Percentiles rank a stretch among this genome's conserved stretches.
phyloP scores from a whole-genome alignment of 768 basidiomycete genomes.

The Ephemerocybe angulata region DNA sequence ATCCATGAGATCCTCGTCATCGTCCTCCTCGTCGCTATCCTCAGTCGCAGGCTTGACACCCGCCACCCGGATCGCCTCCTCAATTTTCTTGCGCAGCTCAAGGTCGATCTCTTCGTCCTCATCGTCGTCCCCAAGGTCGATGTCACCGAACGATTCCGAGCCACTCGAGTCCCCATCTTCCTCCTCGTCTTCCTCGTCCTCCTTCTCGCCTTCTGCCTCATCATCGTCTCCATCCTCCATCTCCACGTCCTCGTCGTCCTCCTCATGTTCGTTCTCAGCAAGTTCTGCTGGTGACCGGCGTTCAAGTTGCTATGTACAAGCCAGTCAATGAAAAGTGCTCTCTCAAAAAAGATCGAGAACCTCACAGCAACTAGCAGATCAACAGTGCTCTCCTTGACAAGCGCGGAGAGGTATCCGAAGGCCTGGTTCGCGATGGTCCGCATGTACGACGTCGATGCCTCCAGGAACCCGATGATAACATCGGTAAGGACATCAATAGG shows the following conservation, averaged over 20 bases:
- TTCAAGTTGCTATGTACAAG: slow-evolving; percentile 71
- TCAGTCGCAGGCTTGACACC: slow-evolving; percentile 55
- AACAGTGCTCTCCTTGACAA: slow-evolving; percentile 65
- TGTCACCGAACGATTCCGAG: slow-evolving; percentile 10
- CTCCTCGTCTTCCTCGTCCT: slow-evolving; percentile 31
- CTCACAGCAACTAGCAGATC: slow-evolving; percentile 80
- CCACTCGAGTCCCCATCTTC: slow-evolving; percentile 28
- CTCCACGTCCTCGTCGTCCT: slow-evolving; percentile 32
- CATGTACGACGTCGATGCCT: slow-evolving; percentile 76
- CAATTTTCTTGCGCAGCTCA: slow-evolving; percentile 65
- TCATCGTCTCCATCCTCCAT: slow-evolving; percentile 38
- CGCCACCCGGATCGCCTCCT: slow-evolving; percentile 57
- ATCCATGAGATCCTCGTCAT: slow-evolving; percentile 76
- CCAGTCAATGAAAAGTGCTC: neutral
- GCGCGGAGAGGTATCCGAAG: slow-evolving; percentile 68
- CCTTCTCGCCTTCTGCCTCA: slow-evolving; percentile 27
- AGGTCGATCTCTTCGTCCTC: slow-evolving; percentile 52
- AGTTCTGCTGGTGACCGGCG: slow-evolving; percentile 58
- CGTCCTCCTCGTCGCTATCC: slow-evolving; percentile 54
- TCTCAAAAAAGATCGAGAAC: slow-evolving; percentile 14
- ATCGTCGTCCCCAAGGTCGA: slow-evolving; percentile 29
- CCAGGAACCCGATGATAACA: slow-evolving; percentile 84
- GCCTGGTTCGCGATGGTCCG: slow-evolving; percentile 77
- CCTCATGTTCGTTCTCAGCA: slow-evolving; percentile 29
- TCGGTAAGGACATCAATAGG: slow-evolving; percentile 87